phyloP scores from a whole-genome alignment of 192 early-diverging fungal species.

The Coemansia sp. region DNA sequence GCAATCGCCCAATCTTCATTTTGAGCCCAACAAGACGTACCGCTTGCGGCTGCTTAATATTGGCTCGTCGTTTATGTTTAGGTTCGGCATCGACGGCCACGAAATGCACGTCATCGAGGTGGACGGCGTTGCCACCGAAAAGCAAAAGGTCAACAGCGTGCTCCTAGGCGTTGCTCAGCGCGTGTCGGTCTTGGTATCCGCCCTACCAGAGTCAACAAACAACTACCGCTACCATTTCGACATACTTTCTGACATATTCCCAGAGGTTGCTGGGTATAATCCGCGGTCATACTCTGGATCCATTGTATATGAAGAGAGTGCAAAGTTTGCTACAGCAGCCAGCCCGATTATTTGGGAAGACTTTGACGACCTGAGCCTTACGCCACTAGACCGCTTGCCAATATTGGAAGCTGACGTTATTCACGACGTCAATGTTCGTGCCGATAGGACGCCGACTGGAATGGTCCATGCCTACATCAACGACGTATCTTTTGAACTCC shows the following conservation, averaged over 20 bases:
- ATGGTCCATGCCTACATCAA: constrained; percentile 76
- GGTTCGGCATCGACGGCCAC: constrained; percentile 78
- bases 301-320: constrained; percentile 54
- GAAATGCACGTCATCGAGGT: constrained; percentile 77
- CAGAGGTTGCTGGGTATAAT: constrained; percentile 57
- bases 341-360: constrained; percentile 28
- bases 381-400: constrained; percentile 48
- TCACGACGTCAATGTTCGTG: constrained; percentile 34
- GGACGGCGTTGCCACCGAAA: constrained; percentile 68
- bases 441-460: constrained; percentile 59
- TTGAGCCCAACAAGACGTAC: constrained; percentile 78
- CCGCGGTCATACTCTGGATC: constrained; percentile 57
- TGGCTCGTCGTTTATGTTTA: constrained; percentile 67
- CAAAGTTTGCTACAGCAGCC: neutral
- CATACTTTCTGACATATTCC: constrained; percentile 72
- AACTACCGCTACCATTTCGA: constrained; percentile 74
- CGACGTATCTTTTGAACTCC: constrained; percentile 63
- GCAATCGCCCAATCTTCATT: constrained; percentile 54
- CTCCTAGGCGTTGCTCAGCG: constrained; percentile 76
- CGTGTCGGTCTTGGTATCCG: constrained; percentile 77
- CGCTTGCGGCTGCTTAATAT: constrained; percentile 80
- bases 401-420: constrained; percentile 41
- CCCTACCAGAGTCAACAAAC: constrained; percentile 52
- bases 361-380: constrained; percentile 62
- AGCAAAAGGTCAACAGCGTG: constrained; percentile 58